Evolutionary conservation across 345 rosid species (phyloP), one percentile per base, ranked within the genome.

Genomic region (Eucalyptus globulus): DNA sequence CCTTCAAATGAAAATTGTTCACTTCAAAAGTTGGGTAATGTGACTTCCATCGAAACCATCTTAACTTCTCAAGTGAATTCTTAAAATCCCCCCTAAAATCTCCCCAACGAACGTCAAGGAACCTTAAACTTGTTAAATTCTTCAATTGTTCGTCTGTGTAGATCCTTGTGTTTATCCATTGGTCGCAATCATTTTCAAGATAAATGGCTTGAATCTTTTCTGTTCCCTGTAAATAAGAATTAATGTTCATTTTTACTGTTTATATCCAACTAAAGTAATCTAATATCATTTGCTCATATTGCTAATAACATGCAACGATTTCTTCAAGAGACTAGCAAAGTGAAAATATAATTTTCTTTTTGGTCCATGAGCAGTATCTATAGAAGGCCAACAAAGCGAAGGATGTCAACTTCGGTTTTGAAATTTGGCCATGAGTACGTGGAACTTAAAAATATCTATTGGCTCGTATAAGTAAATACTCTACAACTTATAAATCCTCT

Each of bases 21-120:
- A 7, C 54, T 51, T 51, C 54, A 51, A 51, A 16, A 51, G 54
- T 51, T 6, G 8, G 21, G 54, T 2, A 15, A 51, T 0, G 1
- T 17, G 21, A 0, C 54, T 2, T 3, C 54, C 54, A 51, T 17
- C 54, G 54, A 51, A 51, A 4, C 54, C 54, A 51, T 51, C 54
- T 51, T 51, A 51, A 51, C 1, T 51, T 7, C 21, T 51, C 54
- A 51, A 51, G 54, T 15, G 54, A 51, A 17, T 51, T 51, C 54
- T 51, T 51, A 51, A 51, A 51, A 51, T 51, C 54, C 1, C 54
- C 54, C 3, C 21, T 51, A 16, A 51, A 16, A 51, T 51, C 4
- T 51, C 0, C 54, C 19, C 1, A 0, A 51, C 1, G 0, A 15
- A 51, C 54, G 8, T 51, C 54, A 51, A 51, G 54, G 19, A 51